These are phyloP conservation scores for Talaromyces sp. DNA, from an alignment of 2,329 filamentous ascomycete species.

Conservation along the genomic window DNA sequence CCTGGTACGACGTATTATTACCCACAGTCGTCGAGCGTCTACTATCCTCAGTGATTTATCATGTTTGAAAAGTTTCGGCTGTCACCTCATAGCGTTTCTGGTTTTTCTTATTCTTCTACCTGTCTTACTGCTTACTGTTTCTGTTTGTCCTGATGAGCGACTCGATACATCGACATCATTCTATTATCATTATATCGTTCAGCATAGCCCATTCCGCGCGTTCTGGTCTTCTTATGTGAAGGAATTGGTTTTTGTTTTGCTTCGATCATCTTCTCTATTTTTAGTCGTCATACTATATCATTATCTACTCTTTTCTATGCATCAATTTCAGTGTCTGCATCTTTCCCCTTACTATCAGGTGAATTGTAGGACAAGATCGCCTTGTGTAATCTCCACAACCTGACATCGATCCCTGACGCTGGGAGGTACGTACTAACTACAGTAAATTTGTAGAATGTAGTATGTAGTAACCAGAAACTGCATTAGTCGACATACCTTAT, in stretches of 20 bases:
- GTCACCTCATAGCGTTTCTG: slow-evolving; percentile 17
- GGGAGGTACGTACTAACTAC: neutral
- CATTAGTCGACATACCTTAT: neutral
- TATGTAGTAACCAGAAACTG: neutral
- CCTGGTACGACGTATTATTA: slow-evolving; percentile 53
- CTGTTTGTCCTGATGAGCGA: neutral
- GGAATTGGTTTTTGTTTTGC: neutral
- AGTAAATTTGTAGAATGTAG: no score
- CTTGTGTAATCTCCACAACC: neutral
- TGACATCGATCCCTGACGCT: neutral
- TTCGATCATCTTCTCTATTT: neutral
- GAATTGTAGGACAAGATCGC: no score
- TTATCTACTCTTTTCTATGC: slow-evolving; percentile 3
- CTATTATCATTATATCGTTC: neutral
- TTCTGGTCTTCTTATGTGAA: neutral
- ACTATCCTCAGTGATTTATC: slow-evolving; percentile 49
- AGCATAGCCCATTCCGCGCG: slow-evolving; percentile 1
- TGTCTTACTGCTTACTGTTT: neutral
- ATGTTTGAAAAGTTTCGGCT: slow-evolving; percentile 10
- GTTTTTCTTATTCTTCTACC: neutral
- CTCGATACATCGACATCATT: neutral
- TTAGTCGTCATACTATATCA: neutral
- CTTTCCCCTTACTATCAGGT: no score
- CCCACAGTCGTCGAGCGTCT: slow-evolving; percentile 56
- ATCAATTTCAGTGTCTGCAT: neutral